phyloP scores from a whole-genome alignment of 1,139 yeast genomes.

The Suhomyces panamericanus region DNA sequence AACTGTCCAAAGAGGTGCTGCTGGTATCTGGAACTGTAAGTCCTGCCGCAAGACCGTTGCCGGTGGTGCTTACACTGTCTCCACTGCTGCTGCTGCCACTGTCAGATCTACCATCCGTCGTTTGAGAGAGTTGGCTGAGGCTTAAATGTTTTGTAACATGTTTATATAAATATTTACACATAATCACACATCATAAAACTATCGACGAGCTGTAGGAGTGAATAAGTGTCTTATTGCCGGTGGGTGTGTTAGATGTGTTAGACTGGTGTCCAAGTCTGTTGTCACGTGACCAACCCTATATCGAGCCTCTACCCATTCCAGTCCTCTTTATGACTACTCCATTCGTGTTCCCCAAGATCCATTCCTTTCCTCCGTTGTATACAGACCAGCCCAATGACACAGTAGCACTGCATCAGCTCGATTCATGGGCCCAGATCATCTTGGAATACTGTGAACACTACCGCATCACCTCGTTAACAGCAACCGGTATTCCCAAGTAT shows the following conservation, averaged over 20 bases:
- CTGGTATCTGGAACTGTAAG: constrained; percentile 98
- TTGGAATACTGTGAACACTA: constrained; percentile 60
- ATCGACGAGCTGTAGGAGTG: constrained; percentile 5
- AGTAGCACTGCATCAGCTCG: constrained; percentile 71
- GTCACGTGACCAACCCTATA: neutral
- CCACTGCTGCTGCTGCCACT: constrained; percentile 99
- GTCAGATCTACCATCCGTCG: constrained; percentile 99
- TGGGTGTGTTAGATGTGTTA: no score
- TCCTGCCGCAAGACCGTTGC: constrained; percentile 96
- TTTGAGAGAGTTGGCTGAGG: constrained; percentile 99
- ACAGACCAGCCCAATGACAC: constrained; percentile 86
- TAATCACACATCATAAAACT: constrained; percentile 12
- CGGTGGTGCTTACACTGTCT: constrained; percentile 99
- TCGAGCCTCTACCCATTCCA: neutral
- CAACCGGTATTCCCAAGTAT: constrained; percentile 29
- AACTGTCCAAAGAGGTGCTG: constrained; percentile 95
- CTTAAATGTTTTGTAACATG: constrained; percentile 49
- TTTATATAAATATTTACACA: constrained; percentile 14
- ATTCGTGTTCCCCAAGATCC: constrained; percentile 65
- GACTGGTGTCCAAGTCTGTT: no score
- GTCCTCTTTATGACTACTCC: constrained; percentile 7
- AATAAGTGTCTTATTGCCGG: no score
- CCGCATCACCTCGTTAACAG: constrained; percentile 43
- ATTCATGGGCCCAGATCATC: constrained; percentile 45
- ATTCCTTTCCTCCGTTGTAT: constrained; percentile 88